Evolutionary conservation across 176 grass and related monocot species (phyloP).

Genomic region (Oryza meridionalis): DNA sequence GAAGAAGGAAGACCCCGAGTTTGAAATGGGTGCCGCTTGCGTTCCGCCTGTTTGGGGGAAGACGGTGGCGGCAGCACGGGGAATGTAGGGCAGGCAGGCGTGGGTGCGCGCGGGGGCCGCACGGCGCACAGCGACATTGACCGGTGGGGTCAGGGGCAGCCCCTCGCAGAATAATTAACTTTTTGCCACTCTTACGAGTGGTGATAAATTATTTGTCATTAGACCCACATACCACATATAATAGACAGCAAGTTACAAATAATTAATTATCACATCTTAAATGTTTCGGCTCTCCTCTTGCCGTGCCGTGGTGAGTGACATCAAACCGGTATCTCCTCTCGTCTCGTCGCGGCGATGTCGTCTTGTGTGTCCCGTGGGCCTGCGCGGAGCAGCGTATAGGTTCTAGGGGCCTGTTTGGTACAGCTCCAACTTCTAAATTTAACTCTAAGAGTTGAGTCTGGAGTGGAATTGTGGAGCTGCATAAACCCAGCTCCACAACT

Average conservation of each 20-base stretch:
- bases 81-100: neutral
- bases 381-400: neutral
- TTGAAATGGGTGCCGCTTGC: neutral
- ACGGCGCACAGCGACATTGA: conserved; percentile 9
- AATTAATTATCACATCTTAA: too few relatives aligned
- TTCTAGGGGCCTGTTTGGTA: too few relatives aligned
- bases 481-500: too few relatives aligned
- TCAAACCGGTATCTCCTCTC: conserved; percentile 8
- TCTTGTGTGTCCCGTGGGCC: neutral
- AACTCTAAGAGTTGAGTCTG: too few relatives aligned
- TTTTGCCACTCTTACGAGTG: too few relatives aligned
- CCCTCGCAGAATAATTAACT: too few relatives aligned
- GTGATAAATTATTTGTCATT: too few relatives aligned
- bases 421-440: too few relatives aligned
- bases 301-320: neutral
- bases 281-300: too few relatives aligned
- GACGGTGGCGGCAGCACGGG: neutral
- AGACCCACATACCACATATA: too few relatives aligned
- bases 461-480: too few relatives aligned
- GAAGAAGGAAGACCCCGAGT: neutral
- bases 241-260: too few relatives aligned
- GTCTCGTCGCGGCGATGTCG: neutral
- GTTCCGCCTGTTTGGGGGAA: neutral
- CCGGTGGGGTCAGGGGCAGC: neutral
- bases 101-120: neutral